Percentiles rank a stretch among this genome's conserved stretches.
Conservation (phyloP, 2,329 filamentous ascomycete genomes). For the Xenoacremonium recifei region DNA sequence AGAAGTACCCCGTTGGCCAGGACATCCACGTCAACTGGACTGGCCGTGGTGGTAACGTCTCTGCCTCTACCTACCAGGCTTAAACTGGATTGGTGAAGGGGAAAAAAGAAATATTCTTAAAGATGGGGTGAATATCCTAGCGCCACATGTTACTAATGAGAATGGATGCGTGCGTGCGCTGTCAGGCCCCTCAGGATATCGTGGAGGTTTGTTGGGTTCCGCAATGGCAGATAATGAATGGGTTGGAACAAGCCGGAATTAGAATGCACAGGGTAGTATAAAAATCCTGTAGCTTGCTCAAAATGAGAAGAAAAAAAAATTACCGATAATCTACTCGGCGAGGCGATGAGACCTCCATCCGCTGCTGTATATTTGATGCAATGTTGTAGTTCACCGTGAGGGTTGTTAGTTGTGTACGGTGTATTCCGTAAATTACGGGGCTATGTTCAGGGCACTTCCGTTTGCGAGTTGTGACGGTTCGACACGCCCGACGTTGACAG, state of each 20-base stretch:
- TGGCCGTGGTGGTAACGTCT: slow-evolving; percentile 94
- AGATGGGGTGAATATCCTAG: slow-evolving; percentile 19
- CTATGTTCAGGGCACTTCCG: too few species aligned
- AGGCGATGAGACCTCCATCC: too few species aligned
- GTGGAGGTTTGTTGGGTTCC: slow-evolving; percentile 20
- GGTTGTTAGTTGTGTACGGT: too few species aligned
- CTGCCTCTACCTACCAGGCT: slow-evolving; percentile 95
- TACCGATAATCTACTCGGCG: too few species aligned
- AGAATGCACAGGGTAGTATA: slow-evolving; percentile 24
- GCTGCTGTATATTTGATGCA: too few species aligned
- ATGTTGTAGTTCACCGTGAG: too few species aligned
- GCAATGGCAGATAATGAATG: slow-evolving; percentile 27
- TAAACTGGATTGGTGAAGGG: slow-evolving; percentile 51
- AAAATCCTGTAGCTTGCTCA: slow-evolving; percentile 16
- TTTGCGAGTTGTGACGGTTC: too few species aligned
- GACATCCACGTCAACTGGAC: slow-evolving; percentile 99
- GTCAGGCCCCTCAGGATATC: slow-evolving; percentile 22
- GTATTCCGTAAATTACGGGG: too few species aligned
- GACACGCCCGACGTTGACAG: slow-evolving; percentile 5
- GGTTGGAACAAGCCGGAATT: slow-evolving; percentile 18
- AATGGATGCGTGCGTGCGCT: slow-evolving; percentile 14
- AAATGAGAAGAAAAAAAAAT: too few species aligned
- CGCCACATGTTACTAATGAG: slow-evolving; percentile 12
- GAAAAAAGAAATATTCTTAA: slow-evolving; percentile 14
- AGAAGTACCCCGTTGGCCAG: slow-evolving; percentile 79